Conservation (phyloP, 371 early-diverging fungal genomes). For the Nematocida major region DNA sequence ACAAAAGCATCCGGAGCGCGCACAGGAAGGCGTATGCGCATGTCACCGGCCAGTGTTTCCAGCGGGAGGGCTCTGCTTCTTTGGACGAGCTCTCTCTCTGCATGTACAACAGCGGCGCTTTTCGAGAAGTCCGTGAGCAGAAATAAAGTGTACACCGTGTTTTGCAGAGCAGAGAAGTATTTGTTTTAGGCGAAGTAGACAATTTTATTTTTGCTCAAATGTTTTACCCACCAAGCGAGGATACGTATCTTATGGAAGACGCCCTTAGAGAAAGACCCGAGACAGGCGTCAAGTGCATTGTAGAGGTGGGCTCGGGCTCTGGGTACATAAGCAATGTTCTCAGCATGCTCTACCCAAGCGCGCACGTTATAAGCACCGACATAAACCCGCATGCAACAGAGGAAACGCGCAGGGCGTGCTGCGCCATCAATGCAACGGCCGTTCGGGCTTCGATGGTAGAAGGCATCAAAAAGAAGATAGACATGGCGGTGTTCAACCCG, state of each 20-base stretch:
- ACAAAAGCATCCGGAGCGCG: not conserved
- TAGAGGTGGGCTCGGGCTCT: conserved; percentile 44
- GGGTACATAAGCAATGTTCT: conserved; percentile 44
- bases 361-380: conserved; percentile 40
- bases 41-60: too few relatives aligned
- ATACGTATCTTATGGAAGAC: conserved; percentile 49
- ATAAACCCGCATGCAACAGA: conserved; percentile 30
- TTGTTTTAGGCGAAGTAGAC: conserved; percentile 13
- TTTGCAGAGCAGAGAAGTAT: not conserved
- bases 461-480: conserved; percentile 16
- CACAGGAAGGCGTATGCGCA: not conserved
- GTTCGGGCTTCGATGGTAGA: conserved; percentile 8
- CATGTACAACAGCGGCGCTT: too few relatives aligned
- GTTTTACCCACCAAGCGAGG: conserved; percentile 43
- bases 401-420: not conserved
- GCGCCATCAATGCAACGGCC: not conserved
- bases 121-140: too few relatives aligned
- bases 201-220: not conserved
- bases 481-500: conserved; percentile 47
- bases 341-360: not conserved
- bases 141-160: not conserved
- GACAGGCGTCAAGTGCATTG: not conserved
- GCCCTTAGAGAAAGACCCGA: conserved; percentile 3
- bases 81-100: not conserved
- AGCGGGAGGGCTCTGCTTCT: too few relatives aligned